Percentiles rank a stretch among this genome's conserved stretches.
Evolutionary conservation across 768 basidiomycete species (phyloP).

Genomic region (Lentinula detonsa): DNA sequence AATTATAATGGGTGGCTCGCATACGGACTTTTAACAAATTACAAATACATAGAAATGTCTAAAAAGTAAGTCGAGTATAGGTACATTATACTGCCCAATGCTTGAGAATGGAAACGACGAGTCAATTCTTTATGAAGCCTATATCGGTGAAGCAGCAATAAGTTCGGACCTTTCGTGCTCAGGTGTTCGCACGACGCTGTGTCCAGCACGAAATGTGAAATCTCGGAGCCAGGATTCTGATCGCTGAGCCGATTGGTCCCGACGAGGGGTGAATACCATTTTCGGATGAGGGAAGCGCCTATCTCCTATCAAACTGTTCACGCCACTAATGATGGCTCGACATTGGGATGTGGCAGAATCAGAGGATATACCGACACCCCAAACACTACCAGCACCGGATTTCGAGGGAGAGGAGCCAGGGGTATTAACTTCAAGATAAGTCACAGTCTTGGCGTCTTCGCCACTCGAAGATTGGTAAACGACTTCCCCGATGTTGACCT

Average conservation of each 20-base stretch:
- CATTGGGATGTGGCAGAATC: conserved; percentile 69
- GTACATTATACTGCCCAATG: background rate
- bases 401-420: conserved; percentile 40
- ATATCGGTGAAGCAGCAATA: conserved; percentile 1
- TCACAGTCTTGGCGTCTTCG: conserved; percentile 62
- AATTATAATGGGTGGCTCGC: background rate
- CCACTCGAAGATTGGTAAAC: conserved; percentile 46
- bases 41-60: background rate
- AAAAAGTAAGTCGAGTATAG: background rate
- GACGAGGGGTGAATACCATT: conserved; percentile 14
- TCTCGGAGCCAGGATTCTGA: conserved; percentile 5
- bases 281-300: conserved; percentile 34
- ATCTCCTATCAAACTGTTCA: conserved; percentile 54
- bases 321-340: conserved; percentile 70
- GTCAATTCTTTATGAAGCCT: background rate
- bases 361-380: conserved; percentile 75
- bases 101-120: background rate
- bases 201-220: conserved; percentile 5
- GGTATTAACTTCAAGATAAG: conserved; percentile 69
- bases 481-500: conserved; percentile 66
- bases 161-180: conserved; percentile 1
- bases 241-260: background rate
- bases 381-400: conserved; percentile 44
- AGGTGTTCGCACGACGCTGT: background rate
- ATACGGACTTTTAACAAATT: background rate